Evolutionary conservation across 2,329 filamentous ascomycete species (phyloP), one percentile per base, ranked within the genome.

Genomic region (Fusarium palustre): DNA sequence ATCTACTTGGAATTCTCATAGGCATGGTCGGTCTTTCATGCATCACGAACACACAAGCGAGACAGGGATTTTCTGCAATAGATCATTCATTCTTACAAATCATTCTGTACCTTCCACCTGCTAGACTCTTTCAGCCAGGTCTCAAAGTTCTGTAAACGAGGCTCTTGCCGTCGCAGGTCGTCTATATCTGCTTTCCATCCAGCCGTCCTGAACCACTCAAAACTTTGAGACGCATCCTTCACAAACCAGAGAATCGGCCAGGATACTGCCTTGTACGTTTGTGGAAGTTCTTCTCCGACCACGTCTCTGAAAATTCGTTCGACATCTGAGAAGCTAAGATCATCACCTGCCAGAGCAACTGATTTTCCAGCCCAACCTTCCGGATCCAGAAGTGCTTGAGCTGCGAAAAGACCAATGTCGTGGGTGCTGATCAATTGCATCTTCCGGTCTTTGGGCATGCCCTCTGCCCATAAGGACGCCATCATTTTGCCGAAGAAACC

Each of bases 401-500:
- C 50, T 6, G 62, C 66, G 31, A 68, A 68, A 0, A 64, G 20
- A 4, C 75, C 75, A 20, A 76, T 76, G 2, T 76, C 75, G 4
- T 63, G 62, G 0, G 72, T 76, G 6, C 74, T 75, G 5, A 76
- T 43, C 15, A 76, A 43, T 30, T 76, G 75, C 60, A 76, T 70
- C 34, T 58, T 59, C 4, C 67, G 66, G 7, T 75, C 72, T 1
- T 34, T 47, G 0, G 71, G 73, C 50, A 76, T 72, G 0, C 72
- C 75, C 6, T 71, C 68, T 12, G 64, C 63, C 75, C 75, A 62
- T 0, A 62, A 66, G 0, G 73, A 66, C 4, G 71, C 74, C 61
- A 76, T 75, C 49, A 76, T 60, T 33, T 72, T 66, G 4, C 74
- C 71, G 5, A 77, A 77, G 38, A 61, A 65, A 2, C 65, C 71